Base-by-base conservation (phyloP, 805 yeast genomes). In the Pichia deserticola region DNA sequence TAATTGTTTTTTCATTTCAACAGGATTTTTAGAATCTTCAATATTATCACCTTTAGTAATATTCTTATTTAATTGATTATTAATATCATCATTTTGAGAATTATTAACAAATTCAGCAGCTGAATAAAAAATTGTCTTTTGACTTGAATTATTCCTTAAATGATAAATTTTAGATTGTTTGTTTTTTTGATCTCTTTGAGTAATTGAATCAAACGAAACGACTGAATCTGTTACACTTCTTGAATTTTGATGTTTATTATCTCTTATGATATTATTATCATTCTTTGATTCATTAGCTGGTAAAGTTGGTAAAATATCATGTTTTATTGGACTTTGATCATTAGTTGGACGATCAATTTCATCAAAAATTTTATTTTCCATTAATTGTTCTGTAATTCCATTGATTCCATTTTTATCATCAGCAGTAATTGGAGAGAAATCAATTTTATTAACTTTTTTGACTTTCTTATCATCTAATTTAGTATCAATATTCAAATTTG, bases 111-210 rank as follows among this genome's bases (percentile, higher is more conserved):
- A 62, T 48, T 71, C 72, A 0, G 70, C 60, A 0, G 75, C 75
- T 2, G 75, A 70, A 12, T 67, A 69, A 57, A 61, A 71, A 4
- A 67, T 63, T 35, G 70, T 74, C 7, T 54, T 51, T 27, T 58
- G 62, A 5, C 63, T 54, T 6, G 61, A 50, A 36, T 60, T 57
- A n/a, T 63, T 59, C 4, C 63, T 57, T 13, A 60, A 42, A 32
- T 53, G 56, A 39, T 64, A 60, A 13, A 60, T 51, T 11, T 54
- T 52, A 25, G 49, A 51, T 8, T 51, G 50, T 42, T 61, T 62
- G 5, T 42, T 39, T 2, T 61, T 11, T 12, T 49, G 40, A 4
- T 42, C 48, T 3, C 28, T 40, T 34, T 29, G 35, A 27, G 40
- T 46, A 7, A 44, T n/a, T 1, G 56, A 52, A 8, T 44, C 51